These are phyloP conservation scores for Priceomyces haplophilus DNA, from an alignment of 805 yeast species.

Conservation along the genomic window DNA sequence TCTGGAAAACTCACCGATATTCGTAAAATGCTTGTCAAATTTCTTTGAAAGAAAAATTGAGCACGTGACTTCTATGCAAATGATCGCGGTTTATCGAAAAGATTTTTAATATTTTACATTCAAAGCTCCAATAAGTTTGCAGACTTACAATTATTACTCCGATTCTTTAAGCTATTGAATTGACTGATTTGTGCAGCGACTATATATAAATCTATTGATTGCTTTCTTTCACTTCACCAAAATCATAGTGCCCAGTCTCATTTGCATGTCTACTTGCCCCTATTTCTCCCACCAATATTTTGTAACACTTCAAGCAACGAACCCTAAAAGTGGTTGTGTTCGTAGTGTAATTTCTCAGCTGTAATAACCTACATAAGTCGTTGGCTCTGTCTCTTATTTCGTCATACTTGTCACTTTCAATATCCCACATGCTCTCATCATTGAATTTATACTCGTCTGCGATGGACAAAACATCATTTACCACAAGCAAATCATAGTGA, in stretches of 20 bases:
- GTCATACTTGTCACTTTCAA: constrained; percentile 25
- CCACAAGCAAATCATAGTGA: constrained; percentile 66
- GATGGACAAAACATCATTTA: constrained; percentile 21
- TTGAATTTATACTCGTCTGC: constrained; percentile 20
- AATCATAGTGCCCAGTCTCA: constrained; percentile 55
- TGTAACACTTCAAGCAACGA: constrained; percentile 55
- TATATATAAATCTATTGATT: no score
- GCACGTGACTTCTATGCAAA: neutral
- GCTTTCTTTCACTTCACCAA: constrained; percentile 50
- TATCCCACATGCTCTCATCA: constrained; percentile 44
- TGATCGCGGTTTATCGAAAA: no score
- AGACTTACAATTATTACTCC: no score
- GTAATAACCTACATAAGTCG: constrained; percentile 43
- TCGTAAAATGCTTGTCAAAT: neutral
- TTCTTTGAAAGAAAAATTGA: neutral
- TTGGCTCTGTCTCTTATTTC: constrained; percentile 35
- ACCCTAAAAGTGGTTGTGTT: constrained; percentile 60
- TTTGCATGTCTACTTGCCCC: constrained; percentile 65
- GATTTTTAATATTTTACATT: no score
- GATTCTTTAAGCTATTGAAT: no score
- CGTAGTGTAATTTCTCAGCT: constrained; percentile 55
- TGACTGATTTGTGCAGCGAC: no score
- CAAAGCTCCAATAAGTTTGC: no score
- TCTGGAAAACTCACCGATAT: neutral
- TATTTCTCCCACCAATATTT: constrained; percentile 55